Conservation (phyloP, 1,284 basidiomycete genomes). For the Leccinum discolor region DNA sequence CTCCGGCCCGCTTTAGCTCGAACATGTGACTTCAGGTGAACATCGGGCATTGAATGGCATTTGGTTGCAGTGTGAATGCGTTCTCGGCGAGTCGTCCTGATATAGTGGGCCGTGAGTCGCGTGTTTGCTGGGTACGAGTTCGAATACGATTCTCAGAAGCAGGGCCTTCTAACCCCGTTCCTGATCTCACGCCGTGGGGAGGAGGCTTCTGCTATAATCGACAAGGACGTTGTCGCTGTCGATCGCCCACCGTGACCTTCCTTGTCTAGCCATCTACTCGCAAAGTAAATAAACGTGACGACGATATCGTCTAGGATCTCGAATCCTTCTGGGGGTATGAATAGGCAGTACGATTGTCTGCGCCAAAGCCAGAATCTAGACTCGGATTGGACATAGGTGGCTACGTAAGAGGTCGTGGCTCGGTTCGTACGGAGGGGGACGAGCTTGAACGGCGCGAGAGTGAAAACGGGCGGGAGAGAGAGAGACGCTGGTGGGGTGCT, state of each 20-base stretch:
- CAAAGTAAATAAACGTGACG: constrained; percentile 37
- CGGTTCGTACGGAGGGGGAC: constrained; percentile 20
- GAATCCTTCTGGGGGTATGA: constrained; percentile 29
- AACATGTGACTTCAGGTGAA: not conserved
- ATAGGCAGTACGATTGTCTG: constrained; percentile 24
- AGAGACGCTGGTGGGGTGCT: not conserved
- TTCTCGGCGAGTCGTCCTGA: not conserved
- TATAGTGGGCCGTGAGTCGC: not conserved
- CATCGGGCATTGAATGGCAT: not conserved
- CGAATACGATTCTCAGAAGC: not conserved
- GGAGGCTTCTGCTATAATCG: not conserved
- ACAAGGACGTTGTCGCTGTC: not conserved
- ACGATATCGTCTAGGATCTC: constrained; percentile 36
- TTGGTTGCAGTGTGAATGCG: not conserved
- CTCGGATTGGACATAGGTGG: constrained; percentile 28
- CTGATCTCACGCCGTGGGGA: no score
- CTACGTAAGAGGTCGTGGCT: constrained; percentile 18
- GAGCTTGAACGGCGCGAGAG: constrained; percentile 15
- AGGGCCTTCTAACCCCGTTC: not conserved
- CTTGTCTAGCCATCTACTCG: constrained; percentile 28
- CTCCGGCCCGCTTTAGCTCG: not conserved
- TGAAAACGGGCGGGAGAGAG: not conserved
- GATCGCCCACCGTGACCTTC: constrained; percentile 11
- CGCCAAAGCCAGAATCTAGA: constrained; percentile 19
- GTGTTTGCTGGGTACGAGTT: not conserved